Evolutionary conservation across 805 yeast genomes (phyloP), one percentile per base, ranked within the genome.

Genomic region (Pachysolen tannophilus): DNA sequence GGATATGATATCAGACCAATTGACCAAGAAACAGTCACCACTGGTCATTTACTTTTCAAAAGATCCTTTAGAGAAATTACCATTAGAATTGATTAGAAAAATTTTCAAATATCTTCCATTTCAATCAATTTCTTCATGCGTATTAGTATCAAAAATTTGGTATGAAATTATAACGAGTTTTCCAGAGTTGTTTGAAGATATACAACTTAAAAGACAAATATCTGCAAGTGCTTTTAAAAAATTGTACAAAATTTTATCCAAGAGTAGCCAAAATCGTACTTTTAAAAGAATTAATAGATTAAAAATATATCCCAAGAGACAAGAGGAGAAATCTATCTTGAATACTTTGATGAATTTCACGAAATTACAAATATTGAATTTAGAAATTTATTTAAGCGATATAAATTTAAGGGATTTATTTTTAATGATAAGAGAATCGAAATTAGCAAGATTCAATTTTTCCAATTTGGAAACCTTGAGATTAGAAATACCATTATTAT

Each of bases 91-190:
- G 4, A 21, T 43, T n/a, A 26, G 28, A 2, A 7, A 16, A 1
- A 36, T 55, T 3, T 25, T 51, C 10, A 20, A 19, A 2, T 15
- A 32, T 3, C 28, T 53, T 8, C 32, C 37, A 17, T 30, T 37
- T 19, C n/a, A 25, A n/a, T 8, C 18, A 3, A 10, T 30, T 17
- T 8, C 20, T 11, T 20, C 11, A 10, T 19, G 33, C 6, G 83
- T 85, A 21, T 90, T 76, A 48, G 83, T 95, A 61, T 92, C 98
- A 51, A 83, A 92, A 20, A 92, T 85, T 56, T 90, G 97, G 62
- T 92, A 85, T 1, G 90, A 70, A 35, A 77, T 69, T 3, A 97
- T 97, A 16, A 92, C 95, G 30, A 84, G 78, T 1, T 97, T 90
- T 13, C 81, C 94, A 26, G 86, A 75, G 49, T 88, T 82, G 49